Evolutionary conservation across 106 monocot genomes (phyloP), one percentile per base, ranked within the genome.

Genomic region (Alisma plantagoaquatica): DNA sequence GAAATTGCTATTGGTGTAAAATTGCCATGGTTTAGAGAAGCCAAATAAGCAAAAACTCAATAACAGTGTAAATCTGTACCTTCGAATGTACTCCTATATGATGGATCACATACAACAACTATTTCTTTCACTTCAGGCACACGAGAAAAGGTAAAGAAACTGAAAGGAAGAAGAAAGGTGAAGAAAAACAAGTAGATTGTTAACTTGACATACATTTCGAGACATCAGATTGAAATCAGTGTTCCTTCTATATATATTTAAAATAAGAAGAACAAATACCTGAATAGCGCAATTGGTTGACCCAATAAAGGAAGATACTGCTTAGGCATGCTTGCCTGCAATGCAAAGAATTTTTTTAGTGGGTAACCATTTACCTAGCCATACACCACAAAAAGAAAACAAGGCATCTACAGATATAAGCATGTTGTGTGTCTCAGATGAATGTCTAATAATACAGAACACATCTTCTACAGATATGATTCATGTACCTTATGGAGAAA

Each of bases 41-140:
- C n/a, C n/a, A n/a, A n/a, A n/a, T n/a, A n/a, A n/a, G n/a, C n/a
- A n/a, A n/a, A n/a, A n/a, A n/a, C n/a, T n/a, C n/a, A n/a, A n/a
- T n/a, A n/a, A n/a, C n/a, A n/a, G n/a, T n/a, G n/a, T n/a, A n/a
- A n/a, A n/a, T n/a, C n/a, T 9, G 25, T 15, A 89, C 98, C 98
- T 90, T 86, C 78, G 75, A 99, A 99, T 51, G 86, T 46, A 70
- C 74, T 77, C 56, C 56, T 76, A 70, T 99, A 90, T 8, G 69
- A 82, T 52, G 98, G 82, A 67, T 99, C 90, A 55, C 98, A 99
- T 24, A 99, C 98, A 30, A 99, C 82, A 63, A 99, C 63, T 60
- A 99, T 76, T 77, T 99, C 90, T 33, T 99, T 99, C 51, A 99
- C 90, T 79, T 85, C 86, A 11, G 23, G 70, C 73, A 99, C 72